Base-by-base conservation (phyloP, 2,329 filamentous ascomycete genomes). In the Colletotrichum sidae region DNA sequence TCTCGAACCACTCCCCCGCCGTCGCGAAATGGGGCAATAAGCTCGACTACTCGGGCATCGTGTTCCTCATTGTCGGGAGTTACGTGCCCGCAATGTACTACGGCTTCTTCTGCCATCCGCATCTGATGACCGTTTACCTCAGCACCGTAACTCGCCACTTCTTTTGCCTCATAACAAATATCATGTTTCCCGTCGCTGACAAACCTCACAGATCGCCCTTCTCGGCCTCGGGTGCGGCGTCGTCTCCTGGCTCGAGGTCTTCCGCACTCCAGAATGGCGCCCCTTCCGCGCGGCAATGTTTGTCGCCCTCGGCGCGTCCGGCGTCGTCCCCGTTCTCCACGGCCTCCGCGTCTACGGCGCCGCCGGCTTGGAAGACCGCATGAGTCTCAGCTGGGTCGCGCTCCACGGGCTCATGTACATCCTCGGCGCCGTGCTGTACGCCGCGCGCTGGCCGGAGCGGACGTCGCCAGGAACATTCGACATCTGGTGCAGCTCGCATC, bases 31-130 rank as follows among this genome's bases (percentile, higher is more conserved):
- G 93, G 82, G 94, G 94, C 10, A 98, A 98, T 76, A 93, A 97
- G 77, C 81, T 98, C 61, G 96, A 99, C 76, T 98, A 99, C 76
- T 88, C 95, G 6, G 96, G 96, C 7, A 99, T 99, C 71, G 92
- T 98, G 37, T 88, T 90, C 53, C 81, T 99, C 70, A 98, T 98
- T 65, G 92, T 95, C 70, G 96, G 96, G 7, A 95, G 91, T 75
- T 97, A 95, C 74, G 88, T 98, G 50, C 94, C 96, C 2, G 91
- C 92, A 54, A 78, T 99, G 65, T 96, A 93, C 77, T 97, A 96
- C 77, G 94, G 91, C 4, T 93, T 97, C 76, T 92, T 87, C 72
- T 93, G 90, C 72, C 81, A 89, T 68, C 87, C 88, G 3, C 72
- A 76, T 8, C 76, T 95, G 72, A 88, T 93, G 80, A 83, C 81